These are phyloP conservation scores for Silene coronaria DNA, from an alignment of 179 eudicot genomes.

Conservation along the genomic window DNA sequence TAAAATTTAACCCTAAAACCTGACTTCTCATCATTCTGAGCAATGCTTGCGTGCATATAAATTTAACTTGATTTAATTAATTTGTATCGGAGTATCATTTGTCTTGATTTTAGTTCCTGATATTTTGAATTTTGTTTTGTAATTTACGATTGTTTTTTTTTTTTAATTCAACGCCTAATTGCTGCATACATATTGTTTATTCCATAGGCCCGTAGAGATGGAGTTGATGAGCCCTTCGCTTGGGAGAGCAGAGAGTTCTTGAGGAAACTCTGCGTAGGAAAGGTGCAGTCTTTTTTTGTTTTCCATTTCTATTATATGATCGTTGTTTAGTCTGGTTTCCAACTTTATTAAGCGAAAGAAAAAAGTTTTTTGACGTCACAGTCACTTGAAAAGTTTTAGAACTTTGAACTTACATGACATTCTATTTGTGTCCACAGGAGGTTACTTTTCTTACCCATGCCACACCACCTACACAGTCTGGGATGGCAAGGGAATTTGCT, in stretches of 20 bases:
- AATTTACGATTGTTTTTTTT: not conserved
- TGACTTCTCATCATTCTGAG: not conserved
- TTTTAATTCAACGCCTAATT: not conserved
- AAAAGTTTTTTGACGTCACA: not conserved
- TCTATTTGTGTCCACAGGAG: constrained; percentile 39
- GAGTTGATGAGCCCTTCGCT: constrained; percentile 87
- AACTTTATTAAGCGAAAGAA: not conserved
- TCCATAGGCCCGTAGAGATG: constrained; percentile 78
- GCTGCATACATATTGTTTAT: not conserved
- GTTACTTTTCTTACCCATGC: constrained; percentile 75
- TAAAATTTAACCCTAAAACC: not conserved
- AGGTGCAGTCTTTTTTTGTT: constrained; percentile 37
- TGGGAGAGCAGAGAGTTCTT: constrained; percentile 95
- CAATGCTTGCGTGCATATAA: not conserved
- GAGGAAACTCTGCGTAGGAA: constrained; percentile 89
- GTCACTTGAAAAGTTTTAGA: not conserved
- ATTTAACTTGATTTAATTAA: not conserved
- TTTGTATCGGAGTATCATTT: not conserved
- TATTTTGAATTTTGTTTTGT: not conserved
- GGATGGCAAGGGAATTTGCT: constrained; percentile 68
- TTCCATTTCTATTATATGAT: not conserved
- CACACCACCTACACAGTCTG: constrained; percentile 44
- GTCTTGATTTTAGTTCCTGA: not conserved
- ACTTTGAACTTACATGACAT: not conserved
- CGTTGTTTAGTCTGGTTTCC: not conserved